These are phyloP conservation scores for Emericellopsis cladophorae DNA, from an alignment of 2,329 filamentous ascomycete species.

Conservation along the genomic window DNA sequence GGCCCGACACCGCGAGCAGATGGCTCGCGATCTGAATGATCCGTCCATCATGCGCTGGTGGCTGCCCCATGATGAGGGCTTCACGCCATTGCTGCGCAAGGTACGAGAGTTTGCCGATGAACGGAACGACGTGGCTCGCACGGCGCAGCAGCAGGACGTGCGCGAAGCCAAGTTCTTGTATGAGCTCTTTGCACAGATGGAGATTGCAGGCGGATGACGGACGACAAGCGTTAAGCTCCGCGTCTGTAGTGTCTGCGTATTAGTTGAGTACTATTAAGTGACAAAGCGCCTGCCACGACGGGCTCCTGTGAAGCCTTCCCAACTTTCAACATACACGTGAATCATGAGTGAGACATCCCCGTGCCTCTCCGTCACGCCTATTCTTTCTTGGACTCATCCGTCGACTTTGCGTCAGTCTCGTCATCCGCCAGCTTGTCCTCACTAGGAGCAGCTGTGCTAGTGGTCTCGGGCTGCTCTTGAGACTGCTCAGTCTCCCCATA, in stretches of 20 bases:
- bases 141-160: slow-evolving; percentile 49
- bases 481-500: neutral
- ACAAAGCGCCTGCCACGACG: no score
- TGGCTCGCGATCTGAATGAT: slow-evolving; percentile 65
- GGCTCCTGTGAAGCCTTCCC: no score
- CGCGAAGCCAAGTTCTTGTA: slow-evolving; percentile 68
- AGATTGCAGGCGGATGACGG: neutral
- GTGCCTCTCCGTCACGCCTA: no score
- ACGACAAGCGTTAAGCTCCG: no score
- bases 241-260: no score
- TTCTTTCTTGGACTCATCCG: neutral
- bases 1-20: slow-evolving; percentile 55
- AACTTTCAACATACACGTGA: no score
- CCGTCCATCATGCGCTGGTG: slow-evolving; percentile 71
- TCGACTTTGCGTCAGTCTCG: slow-evolving; percentile 2
- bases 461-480: neutral
- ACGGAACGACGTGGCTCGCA: slow-evolving; percentile 48
- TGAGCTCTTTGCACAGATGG: slow-evolving; percentile 34
- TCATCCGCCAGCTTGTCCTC: neutral
- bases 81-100: slow-evolving; percentile 59
- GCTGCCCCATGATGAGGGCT: slow-evolving; percentile 72
- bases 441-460: neutral
- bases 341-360: no score
- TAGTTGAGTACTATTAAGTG: no score
- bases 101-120: slow-evolving; percentile 76